Conservation (phyloP, 257 asterid species). For the Salvia hispanica region DNA sequence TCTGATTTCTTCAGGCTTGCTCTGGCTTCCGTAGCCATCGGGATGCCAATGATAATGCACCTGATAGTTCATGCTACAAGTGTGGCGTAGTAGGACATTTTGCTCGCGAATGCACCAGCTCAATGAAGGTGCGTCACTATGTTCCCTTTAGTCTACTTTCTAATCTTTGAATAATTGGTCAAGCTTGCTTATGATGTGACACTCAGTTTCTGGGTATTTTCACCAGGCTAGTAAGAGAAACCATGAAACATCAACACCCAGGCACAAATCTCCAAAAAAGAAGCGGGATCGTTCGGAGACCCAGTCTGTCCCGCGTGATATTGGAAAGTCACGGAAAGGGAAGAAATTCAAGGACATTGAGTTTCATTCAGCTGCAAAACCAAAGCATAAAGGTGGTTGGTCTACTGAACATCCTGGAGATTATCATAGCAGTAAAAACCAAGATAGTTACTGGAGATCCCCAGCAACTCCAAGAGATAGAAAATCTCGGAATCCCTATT, state of each 20-base stretch:
- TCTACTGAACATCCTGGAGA: constrained; percentile 59
- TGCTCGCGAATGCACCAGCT: constrained; percentile 86
- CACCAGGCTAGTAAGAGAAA: constrained; percentile 59
- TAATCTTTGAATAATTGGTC: not conserved
- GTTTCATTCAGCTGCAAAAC: constrained; percentile 36
- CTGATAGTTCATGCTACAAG: constrained; percentile 61
- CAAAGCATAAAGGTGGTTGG: constrained; percentile 80
- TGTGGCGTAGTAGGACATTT: constrained; percentile 85
- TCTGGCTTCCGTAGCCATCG: constrained; percentile 34
- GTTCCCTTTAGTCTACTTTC: constrained; percentile 5
- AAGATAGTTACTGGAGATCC: constrained; percentile 51
- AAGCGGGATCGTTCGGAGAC: constrained; percentile 40
- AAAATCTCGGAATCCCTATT: constrained; percentile 35
- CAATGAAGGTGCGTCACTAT: constrained; percentile 44
- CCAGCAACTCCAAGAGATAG: constrained; percentile 59
- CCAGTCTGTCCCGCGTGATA: constrained; percentile 56
- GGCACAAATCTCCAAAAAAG: constrained; percentile 49
- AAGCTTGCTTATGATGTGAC: not conserved
- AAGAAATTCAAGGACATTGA: constrained; percentile 37
- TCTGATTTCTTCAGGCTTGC: constrained; percentile 58
- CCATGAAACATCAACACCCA: constrained; percentile 72
- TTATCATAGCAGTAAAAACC: constrained; percentile 28
- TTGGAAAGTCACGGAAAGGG: constrained; percentile 39
- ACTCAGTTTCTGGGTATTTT: constrained; percentile 5
- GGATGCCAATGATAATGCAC: constrained; percentile 39